phyloP scores from a whole-genome alignment of 495 filamentous ascomycete species.

The Bombardia bombarda region DNA sequence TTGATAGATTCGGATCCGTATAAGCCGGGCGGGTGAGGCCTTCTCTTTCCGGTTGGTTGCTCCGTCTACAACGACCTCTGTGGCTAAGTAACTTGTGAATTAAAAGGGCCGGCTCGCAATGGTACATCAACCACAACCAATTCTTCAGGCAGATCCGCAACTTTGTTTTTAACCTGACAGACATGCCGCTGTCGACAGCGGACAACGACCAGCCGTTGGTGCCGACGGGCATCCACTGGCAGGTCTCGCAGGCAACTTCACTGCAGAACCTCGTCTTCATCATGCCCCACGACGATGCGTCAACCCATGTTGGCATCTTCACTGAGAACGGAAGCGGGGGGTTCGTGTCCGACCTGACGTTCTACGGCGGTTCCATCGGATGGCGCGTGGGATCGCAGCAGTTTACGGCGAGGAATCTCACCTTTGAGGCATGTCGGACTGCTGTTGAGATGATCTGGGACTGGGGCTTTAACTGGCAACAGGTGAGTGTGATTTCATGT shows the following conservation, averaged over 20 bases:
- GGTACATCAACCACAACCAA: constrained; percentile 74
- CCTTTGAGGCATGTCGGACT: constrained; percentile 74
- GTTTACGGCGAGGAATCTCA: constrained; percentile 78
- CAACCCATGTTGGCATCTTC: constrained; percentile 58
- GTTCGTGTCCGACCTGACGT: constrained; percentile 1
- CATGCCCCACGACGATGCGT: not conserved
- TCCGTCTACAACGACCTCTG: too few species aligned
- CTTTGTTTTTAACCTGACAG: constrained; percentile 73
- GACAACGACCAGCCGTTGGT: constrained; percentile 27
- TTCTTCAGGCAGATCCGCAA: constrained; percentile 93
- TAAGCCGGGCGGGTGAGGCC: constrained; percentile 17
- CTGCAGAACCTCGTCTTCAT: constrained; percentile 59
- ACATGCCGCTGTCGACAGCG: constrained; percentile 36
- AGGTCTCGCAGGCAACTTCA: constrained; percentile 82
- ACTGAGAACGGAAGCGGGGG: constrained; percentile 56
- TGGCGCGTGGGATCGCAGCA: constrained; percentile 76
- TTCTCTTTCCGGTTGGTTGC: not conserved
- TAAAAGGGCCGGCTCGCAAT: constrained; percentile 17
- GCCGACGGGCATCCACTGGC: constrained; percentile 78
- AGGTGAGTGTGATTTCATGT: not conserved
- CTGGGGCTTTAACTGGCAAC: constrained; percentile 68
- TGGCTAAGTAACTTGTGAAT: not conserved
- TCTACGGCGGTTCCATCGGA: constrained; percentile 65
- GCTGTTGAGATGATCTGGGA: constrained; percentile 86
- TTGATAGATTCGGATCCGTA: constrained; percentile 32